phyloP scores from a whole-genome alignment of 768 basidiomycete species.

The Termitomyces heimii region DNA sequence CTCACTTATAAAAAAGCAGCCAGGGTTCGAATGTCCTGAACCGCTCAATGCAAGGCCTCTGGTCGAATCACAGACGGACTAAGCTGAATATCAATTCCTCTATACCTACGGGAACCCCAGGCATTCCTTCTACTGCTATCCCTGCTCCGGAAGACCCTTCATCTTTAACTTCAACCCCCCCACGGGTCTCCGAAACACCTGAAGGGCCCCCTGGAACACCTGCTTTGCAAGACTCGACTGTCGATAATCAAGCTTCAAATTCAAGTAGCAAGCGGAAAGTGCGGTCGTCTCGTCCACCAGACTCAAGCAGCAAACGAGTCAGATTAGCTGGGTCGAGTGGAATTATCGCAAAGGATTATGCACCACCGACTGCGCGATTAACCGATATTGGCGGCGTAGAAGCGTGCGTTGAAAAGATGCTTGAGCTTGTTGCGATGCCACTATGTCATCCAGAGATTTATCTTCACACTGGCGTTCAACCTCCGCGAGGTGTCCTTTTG shows the following conservation, averaged over 20 bases:
- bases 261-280: slow-evolving; percentile 56
- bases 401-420: slow-evolving; percentile 81
- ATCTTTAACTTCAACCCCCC: slow-evolving; percentile 3
- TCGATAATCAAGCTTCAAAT: slow-evolving; percentile 8
- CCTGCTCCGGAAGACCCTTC: slow-evolving; percentile 18
- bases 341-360: slow-evolving; percentile 51
- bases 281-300: slow-evolving; percentile 43
- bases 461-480: slow-evolving; percentile 85
- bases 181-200: slow-evolving; percentile 14
- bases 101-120: slow-evolving; percentile 15
- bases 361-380: slow-evolving; percentile 70
- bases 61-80: slow-evolving; percentile 62
- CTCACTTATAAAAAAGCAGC: slow-evolving; percentile 38
- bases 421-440: slow-evolving; percentile 96
- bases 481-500: slow-evolving; percentile 86
- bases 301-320: slow-evolving; percentile 53
- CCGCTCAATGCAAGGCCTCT: slow-evolving; percentile 73
- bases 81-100: slow-evolving; percentile 63
- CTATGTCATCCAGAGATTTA: slow-evolving; percentile 95
- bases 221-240: slow-evolving; percentile 6
- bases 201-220: slow-evolving; percentile 7
- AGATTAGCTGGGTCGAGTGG: slow-evolving; percentile 29
- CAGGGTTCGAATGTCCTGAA: slow-evolving; percentile 74
- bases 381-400: slow-evolving; percentile 88
- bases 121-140: slow-evolving; percentile 18